phyloP scores from a whole-genome alignment of 2,329 filamentous ascomycete genomes.

The Xylariales sp. region DNA sequence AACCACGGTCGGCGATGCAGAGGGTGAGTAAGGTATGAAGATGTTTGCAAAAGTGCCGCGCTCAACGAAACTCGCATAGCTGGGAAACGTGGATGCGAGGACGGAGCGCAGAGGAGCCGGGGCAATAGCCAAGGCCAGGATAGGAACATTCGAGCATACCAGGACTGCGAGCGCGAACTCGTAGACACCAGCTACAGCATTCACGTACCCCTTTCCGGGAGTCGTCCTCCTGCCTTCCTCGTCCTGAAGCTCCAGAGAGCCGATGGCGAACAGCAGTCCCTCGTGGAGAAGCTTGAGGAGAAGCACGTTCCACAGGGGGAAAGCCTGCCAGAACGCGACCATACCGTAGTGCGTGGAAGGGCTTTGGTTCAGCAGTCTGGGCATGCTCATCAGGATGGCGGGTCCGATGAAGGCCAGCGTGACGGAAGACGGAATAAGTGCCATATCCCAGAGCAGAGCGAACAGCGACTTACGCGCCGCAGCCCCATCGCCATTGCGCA shows the following conservation, averaged over 20 bases:
- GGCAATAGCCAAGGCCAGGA: slow-evolving; percentile 18
- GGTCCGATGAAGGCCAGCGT: slow-evolving; percentile 22
- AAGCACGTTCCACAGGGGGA: slow-evolving; percentile 4
- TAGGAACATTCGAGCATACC: slow-evolving; percentile 20
- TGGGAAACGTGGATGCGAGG: slow-evolving; percentile 16
- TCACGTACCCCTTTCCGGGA: slow-evolving; percentile 21
- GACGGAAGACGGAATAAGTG: slow-evolving; percentile 23
- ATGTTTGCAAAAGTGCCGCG: slow-evolving; percentile 19
- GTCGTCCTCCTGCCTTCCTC: slow-evolving; percentile 18
- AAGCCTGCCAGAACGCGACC: slow-evolving; percentile 24
- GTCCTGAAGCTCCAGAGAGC: slow-evolving; percentile 19
- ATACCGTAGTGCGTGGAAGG: slow-evolving; percentile 23
- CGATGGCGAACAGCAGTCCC: slow-evolving; percentile 13
- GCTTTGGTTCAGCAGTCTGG: slow-evolving; percentile 15
- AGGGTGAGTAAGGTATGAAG: slow-evolving; percentile 19
- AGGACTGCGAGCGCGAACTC: slow-evolving; percentile 22
- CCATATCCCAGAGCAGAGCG: slow-evolving; percentile 26
- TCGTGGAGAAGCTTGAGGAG: background rate
- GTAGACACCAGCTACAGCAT: slow-evolving; percentile 21
- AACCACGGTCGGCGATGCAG: slow-evolving; percentile 14
- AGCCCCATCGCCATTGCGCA: slow-evolving; percentile 17
- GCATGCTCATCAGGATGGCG: slow-evolving; percentile 21
- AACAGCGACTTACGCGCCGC: slow-evolving; percentile 20
- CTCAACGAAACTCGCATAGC: slow-evolving; percentile 16
- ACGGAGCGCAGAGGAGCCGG: slow-evolving; percentile 16